Percentiles rank a stretch among this genome's conserved stretches.
phyloP scores from a whole-genome alignment of 805 yeast species.

The Brettanomyces nanus region DNA sequence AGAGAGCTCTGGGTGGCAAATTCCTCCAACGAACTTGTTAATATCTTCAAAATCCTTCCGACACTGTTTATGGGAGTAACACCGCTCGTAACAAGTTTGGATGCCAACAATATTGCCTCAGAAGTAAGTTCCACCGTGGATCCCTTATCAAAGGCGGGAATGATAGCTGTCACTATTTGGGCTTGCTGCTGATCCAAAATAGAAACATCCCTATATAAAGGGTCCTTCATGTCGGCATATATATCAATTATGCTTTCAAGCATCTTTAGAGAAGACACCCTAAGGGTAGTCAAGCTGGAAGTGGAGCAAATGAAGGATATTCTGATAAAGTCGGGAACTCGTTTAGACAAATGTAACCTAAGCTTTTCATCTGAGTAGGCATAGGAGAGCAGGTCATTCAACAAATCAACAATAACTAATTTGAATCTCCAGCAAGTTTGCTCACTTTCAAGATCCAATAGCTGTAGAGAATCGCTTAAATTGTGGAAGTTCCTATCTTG shows the following conservation, averaged over 20 bases:
- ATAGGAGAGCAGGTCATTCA: slow-evolving; percentile 34
- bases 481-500: background rate
- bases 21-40: slow-evolving; percentile 61
- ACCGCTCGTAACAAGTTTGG: slow-evolving; percentile 62
- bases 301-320: slow-evolving; percentile 79
- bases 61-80: slow-evolving; percentile 41
- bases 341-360: slow-evolving; percentile 33
- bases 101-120: slow-evolving; percentile 69
- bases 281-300: slow-evolving; percentile 50
- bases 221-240: slow-evolving; percentile 59
- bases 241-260: slow-evolving; percentile 54
- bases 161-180: slow-evolving; percentile 79
- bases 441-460: slow-evolving; percentile 33
- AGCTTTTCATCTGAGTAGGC: slow-evolving; percentile 32
- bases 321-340: slow-evolving; percentile 60
- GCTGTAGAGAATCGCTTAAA: background rate
- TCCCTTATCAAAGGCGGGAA: slow-evolving; percentile 74
- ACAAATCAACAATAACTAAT: slow-evolving; percentile 36
- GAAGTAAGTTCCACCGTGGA: slow-evolving; percentile 69
- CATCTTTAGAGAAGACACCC: slow-evolving; percentile 57
- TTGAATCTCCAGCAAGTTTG: slow-evolving; percentile 53
- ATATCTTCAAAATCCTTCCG: slow-evolving; percentile 51
- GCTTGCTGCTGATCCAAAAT: slow-evolving; percentile 91
- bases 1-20: slow-evolving; percentile 24
- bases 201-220: slow-evolving; percentile 61